Percentiles rank a stretch among this genome's conserved stretches.
These are phyloP conservation scores for Xylariales sp. DNA, from an alignment of 2,329 filamentous ascomycete species.

Conservation along the genomic window DNA sequence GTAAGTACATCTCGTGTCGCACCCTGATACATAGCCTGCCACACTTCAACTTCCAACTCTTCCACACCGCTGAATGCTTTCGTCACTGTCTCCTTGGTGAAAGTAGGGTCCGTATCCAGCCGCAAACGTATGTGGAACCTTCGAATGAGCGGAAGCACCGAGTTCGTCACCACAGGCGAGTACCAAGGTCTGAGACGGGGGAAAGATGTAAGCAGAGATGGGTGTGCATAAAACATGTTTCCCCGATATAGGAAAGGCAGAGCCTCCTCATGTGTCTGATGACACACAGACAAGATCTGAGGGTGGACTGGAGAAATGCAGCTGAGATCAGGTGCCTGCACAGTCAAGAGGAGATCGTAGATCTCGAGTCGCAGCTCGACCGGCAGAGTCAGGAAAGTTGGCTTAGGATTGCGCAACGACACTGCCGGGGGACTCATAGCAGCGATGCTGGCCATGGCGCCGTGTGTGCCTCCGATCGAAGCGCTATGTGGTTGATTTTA, in stretches of 20 bases:
- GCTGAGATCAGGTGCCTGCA: slow-evolving; percentile 7
- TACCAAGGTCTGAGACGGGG: slow-evolving; percentile 31
- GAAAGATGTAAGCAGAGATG: slow-evolving; percentile 32
- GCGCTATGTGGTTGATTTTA: too few species aligned
- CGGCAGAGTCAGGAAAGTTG: slow-evolving; percentile 34
- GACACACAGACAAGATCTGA: slow-evolving; percentile 34
- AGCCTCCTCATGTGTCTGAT: slow-evolving; percentile 36
- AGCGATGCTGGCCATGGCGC: too few species aligned
- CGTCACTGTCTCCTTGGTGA: slow-evolving; percentile 22
- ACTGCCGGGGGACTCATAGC: too few species aligned
- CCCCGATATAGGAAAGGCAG: slow-evolving; percentile 34
- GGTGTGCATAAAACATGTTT: slow-evolving; percentile 41
- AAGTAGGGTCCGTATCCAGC: slow-evolving; percentile 34
- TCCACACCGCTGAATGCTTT: slow-evolving; percentile 30
- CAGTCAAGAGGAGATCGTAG: slow-evolving; percentile 35
- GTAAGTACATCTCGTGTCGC: slow-evolving; percentile 29
- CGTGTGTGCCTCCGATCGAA: too few species aligned
- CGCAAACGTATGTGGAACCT: slow-evolving; percentile 35
- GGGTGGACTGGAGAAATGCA: slow-evolving; percentile 18
- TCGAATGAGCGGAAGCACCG: slow-evolving; percentile 26
- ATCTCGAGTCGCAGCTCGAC: slow-evolving; percentile 43
- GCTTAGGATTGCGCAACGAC: too few species aligned
- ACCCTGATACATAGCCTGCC: slow-evolving; percentile 32
- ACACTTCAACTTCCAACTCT: slow-evolving; percentile 34
- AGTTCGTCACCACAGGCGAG: slow-evolving; percentile 18